phyloP scores from a whole-genome alignment of 73 alveolate genomes.

The Stentor roeselii region DNA sequence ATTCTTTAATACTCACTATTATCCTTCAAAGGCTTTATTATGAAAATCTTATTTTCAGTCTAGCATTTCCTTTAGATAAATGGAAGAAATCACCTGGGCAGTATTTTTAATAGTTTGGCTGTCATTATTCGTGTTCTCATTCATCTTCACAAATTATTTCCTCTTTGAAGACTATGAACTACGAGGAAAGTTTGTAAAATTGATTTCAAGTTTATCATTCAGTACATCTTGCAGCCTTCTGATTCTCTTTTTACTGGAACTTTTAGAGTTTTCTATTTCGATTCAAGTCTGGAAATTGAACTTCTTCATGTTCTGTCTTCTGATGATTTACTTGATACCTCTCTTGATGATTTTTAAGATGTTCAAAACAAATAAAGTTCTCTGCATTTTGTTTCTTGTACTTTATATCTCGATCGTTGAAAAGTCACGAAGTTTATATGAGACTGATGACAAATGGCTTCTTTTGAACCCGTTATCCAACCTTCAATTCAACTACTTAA shows the following conservation, averaged over 20 bases:
- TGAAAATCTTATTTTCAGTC: too few relatives aligned
- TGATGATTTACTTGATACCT: slow-evolving; percentile 22
- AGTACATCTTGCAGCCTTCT: slow-evolving; percentile 5
- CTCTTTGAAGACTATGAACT: slow-evolving; percentile 25
- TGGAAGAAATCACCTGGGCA: slow-evolving; percentile 11
- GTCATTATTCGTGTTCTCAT: not conserved
- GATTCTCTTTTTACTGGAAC: slow-evolving; percentile 19
- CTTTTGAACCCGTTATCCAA: not conserved
- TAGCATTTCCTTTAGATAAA: too few relatives aligned
- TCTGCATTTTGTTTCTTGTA: not conserved
- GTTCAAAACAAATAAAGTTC: not conserved
- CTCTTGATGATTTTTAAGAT: not conserved
- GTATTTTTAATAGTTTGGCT: not conserved
- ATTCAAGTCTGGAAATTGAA: not conserved
- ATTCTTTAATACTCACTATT: too few relatives aligned
- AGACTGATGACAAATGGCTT: not conserved
- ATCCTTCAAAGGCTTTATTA: too few relatives aligned
- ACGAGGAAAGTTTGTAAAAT: not conserved
- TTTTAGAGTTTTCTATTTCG: not conserved
- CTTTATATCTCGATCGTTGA: not conserved
- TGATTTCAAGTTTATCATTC: not conserved
- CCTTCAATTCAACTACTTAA: not conserved
- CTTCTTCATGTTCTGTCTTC: not conserved
- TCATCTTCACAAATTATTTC: not conserved
- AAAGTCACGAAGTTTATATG: not conserved